Evolutionary conservation across 2,329 filamentous ascomycete genomes (phyloP).

Genomic region (Aureobasidium pullulans): DNA sequence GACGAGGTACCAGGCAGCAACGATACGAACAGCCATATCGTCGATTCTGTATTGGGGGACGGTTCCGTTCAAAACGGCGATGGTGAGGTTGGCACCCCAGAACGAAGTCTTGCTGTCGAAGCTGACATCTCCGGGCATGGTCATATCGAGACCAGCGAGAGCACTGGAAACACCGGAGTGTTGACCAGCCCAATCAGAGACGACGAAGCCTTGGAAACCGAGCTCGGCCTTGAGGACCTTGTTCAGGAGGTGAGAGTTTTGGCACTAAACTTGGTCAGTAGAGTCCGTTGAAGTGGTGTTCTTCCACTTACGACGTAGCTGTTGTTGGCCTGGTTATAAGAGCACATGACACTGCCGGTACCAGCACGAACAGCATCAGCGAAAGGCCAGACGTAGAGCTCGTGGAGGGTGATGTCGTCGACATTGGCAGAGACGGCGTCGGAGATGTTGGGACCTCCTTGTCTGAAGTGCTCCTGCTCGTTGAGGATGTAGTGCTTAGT

Average conservation of each 20-base stretch:
- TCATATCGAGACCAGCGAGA: conserved; percentile 72
- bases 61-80: conserved; percentile 83
- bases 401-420: conserved; percentile 57
- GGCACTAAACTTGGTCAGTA: conserved; percentile 42
- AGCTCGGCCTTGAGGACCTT: conserved; percentile 70
- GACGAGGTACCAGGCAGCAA: conserved; percentile 59
- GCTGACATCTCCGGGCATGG: conserved; percentile 75
- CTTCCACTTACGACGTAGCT: conserved; percentile 46
- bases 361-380: conserved; percentile 45
- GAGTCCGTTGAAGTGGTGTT: background rate
- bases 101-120: conserved; percentile 68
- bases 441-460: conserved; percentile 52
- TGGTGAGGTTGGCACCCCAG: conserved; percentile 82
- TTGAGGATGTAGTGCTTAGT: conserved; percentile 71
- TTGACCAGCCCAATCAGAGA: conserved; percentile 53
- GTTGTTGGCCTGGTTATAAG: conserved; percentile 73
- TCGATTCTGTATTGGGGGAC: conserved; percentile 78
- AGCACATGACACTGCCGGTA: conserved; percentile 48
- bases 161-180: conserved; percentile 61
- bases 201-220: conserved; percentile 72
- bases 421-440: conserved; percentile 55
- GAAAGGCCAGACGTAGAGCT: conserved; percentile 55
- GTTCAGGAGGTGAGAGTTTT: conserved; percentile 71
- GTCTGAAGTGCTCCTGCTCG: conserved; percentile 62
- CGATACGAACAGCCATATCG: conserved; percentile 82